A percentile compares a stretch with the other conserved stretches of the same genome.
Evolutionary conservation across 176 grass and related monocot genomes (phyloP).

Genomic region (Phyllostachys edulis): DNA sequence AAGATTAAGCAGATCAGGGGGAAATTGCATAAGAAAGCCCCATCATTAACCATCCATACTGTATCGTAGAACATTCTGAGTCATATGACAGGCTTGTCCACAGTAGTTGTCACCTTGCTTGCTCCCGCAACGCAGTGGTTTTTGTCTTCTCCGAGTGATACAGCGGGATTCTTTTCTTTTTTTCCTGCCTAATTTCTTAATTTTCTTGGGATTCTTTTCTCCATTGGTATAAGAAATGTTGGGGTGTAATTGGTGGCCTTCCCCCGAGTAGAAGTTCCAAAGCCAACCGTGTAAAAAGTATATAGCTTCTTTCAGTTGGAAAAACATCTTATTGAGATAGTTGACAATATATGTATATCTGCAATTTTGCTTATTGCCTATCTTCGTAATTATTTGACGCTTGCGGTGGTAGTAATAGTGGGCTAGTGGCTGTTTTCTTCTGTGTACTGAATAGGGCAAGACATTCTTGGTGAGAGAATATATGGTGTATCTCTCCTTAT

Average conservation of each 20-base stretch:
- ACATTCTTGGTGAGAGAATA: background rate
- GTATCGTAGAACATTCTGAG: constrained; percentile 41
- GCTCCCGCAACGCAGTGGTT: constrained; percentile 42
- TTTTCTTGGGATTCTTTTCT: constrained; percentile 25
- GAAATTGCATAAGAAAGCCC: constrained; percentile 74
- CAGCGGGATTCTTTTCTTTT: constrained; percentile 37
- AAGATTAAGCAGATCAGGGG: constrained; percentile 85
- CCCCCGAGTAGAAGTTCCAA: constrained; percentile 54
- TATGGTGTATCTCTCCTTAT: no score
- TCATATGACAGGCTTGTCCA: constrained; percentile 27
- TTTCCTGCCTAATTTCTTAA: constrained; percentile 35
- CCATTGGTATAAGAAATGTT: constrained; percentile 49
- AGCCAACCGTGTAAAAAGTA: constrained; percentile 69
- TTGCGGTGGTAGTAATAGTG: background rate
- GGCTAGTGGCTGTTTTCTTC: background rate
- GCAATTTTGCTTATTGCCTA: constrained; percentile 51
- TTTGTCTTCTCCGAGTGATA: constrained; percentile 44
- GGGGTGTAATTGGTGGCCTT: constrained; percentile 46
- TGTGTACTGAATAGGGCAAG: background rate
- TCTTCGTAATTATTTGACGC: constrained; percentile 23
- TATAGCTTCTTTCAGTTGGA: constrained; percentile 53
- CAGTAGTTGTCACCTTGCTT: constrained; percentile 43
- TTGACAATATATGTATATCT: constrained; percentile 76
- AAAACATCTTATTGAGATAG: constrained; percentile 48
- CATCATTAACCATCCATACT: constrained; percentile 59